These are phyloP conservation scores for Dipteronia sinensis DNA, from an alignment of 345 rosid species.

Conservation along the genomic window DNA sequence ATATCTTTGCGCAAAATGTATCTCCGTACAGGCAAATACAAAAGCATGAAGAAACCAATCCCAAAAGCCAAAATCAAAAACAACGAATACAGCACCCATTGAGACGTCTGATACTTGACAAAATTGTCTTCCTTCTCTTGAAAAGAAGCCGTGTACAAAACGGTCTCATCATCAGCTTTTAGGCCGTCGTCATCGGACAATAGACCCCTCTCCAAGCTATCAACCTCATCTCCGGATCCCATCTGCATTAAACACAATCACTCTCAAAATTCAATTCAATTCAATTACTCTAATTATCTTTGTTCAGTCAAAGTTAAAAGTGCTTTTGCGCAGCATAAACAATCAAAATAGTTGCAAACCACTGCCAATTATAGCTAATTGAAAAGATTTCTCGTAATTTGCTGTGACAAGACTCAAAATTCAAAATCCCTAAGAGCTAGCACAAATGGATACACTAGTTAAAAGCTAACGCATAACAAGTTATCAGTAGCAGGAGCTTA, in stretches of 20 bases:
- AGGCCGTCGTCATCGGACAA: slow-evolving; percentile 24
- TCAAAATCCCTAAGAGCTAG: neutral
- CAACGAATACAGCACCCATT: slow-evolving; percentile 64
- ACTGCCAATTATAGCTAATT: no score
- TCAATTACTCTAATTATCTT: no score
- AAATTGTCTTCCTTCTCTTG: slow-evolving; percentile 56
- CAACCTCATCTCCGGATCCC: slow-evolving; percentile 54
- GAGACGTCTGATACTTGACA: slow-evolving; percentile 53
- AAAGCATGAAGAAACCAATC: slow-evolving; percentile 64
- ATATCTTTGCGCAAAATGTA: slow-evolving; percentile 57
- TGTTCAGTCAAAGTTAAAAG: no score
- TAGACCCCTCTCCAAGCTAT: slow-evolving; percentile 57
- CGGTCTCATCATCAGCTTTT: slow-evolving; percentile 33
- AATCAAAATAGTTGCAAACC: no score
- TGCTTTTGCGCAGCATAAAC: no score
- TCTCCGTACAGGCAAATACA: slow-evolving; percentile 63
- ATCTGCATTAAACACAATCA: slow-evolving; percentile 28
- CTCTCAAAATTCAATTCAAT: neutral
- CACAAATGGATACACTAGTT: neutral
- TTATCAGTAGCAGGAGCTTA: neutral
- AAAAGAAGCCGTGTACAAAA: slow-evolving; percentile 58
- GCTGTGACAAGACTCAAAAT: neutral
- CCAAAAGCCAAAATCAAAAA: slow-evolving; percentile 63
- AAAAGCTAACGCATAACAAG: no score
- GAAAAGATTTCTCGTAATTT: neutral